Base-by-base conservation (phyloP, 495 filamentous ascomycete genomes). In the Xylaria curta region DNA sequence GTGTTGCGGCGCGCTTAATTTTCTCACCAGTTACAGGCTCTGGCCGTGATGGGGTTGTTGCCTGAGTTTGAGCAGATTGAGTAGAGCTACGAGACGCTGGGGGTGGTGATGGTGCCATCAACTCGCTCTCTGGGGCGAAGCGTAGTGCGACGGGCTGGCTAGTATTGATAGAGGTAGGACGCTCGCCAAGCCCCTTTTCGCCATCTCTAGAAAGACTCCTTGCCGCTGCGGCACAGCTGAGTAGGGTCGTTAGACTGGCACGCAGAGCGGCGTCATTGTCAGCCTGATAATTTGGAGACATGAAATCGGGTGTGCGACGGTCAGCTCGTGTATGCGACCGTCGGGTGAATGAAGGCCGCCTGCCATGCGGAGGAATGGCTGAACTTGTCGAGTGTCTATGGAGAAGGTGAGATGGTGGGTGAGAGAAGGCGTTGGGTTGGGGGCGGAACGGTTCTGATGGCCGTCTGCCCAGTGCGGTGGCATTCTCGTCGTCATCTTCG, bases 261-360 rank as follows among this genome's bases (percentile, higher is more conserved):
- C 96, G 90, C 1, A 99, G 88, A 0, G 95, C 96, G 31, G 94
- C 95, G 78, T 99, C 96, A 74, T 98, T 94, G 68, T 97, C 94
- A 31, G 92, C 89, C 72, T 92, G 91, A 76, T 93, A 89, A 4
- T 91, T 89, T 2, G 94, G 92, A 1, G 92, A 91, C 71, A 94
- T 89, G 76, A 91, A 87, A 76, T 87, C 86, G 69, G 84, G 87
- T 0, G 84, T 76, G 42, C 76, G 77, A 56, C 90, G 89, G 66
- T 85, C 85, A 36, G 80, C 59, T 59, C 84, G 80, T 17, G 80
- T 80, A 36, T 82, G 75, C 4, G 82, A 80, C 64, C 82, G 80
- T 46, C 76, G 73, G 59, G 79, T 68, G 65, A 85, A 81, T 33
- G 83, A 78, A 46, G 83, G 82, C 40, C 85, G 76, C 72, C 79